phyloP scores from a whole-genome alignment of 2,329 filamentous ascomycete genomes.

The Ophiostoma triangulosporum region DNA sequence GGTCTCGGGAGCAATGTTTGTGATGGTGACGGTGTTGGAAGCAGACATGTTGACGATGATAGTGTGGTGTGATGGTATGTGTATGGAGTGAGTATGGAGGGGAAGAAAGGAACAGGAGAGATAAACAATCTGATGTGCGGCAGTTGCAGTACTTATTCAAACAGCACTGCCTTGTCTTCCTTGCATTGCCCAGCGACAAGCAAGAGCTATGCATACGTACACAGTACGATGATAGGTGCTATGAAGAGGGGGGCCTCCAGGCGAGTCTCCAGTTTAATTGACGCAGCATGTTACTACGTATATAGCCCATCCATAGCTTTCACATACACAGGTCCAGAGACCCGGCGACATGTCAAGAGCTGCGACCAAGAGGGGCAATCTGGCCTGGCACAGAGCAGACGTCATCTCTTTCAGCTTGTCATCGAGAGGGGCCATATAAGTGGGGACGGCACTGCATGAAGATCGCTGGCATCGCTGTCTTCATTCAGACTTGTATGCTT shows the following conservation, averaged over 20 bases:
- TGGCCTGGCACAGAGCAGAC: no score
- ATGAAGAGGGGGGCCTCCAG: not conserved
- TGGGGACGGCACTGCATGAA: no score
- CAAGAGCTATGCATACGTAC: not conserved
- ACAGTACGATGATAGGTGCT: not conserved
- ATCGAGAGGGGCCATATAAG: no score
- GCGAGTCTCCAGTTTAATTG: not conserved
- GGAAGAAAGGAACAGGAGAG: not conserved
- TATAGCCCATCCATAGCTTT: no score
- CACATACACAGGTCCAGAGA: not conserved
- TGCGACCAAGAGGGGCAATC: no score
- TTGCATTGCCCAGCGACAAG: not conserved
- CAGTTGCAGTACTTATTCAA: conserved; percentile 4
- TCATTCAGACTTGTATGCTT: no score
- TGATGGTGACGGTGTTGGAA: conserved; percentile 44
- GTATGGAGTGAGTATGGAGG: not conserved
- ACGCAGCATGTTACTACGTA: not conserved
- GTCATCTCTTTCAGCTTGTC: no score
- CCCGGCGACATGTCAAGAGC: not conserved
- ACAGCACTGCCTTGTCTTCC: not conserved
- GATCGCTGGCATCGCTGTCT: no score
- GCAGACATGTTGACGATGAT: conserved; percentile 11
- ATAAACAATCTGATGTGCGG: not conserved
- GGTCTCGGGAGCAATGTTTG: conserved; percentile 73
- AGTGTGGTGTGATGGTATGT: not conserved